Base-by-base conservation (phyloP, 106 monocot species). In the Dendrobium huoshanense region DNA sequence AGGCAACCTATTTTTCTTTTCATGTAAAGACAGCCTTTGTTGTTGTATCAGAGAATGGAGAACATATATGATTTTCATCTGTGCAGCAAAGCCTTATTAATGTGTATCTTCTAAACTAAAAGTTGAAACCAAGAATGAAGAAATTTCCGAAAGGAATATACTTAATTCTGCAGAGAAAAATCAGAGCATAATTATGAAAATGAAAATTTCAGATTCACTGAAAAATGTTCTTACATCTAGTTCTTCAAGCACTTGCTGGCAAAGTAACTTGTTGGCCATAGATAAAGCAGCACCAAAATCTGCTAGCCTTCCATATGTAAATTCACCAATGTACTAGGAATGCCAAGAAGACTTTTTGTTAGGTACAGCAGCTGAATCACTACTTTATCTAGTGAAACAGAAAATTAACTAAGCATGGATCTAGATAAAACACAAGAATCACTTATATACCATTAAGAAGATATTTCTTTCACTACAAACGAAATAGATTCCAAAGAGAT, bases 201-300 rank as follows among this genome's bases (percentile, higher is more conserved):
- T 70, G 37, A 37, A 70, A 70, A 22, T 70, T 27, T 70, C 70
- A 70, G 37, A 37, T 70, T 44, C 7, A 42, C 5, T 22, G 31
- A 72, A 59, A 55, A 27, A 65, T 27, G 77, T 9, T 79, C 90
- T 87, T 90, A 93, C 93, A 87, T 93, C 88, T 27, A 93, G 77
- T 83, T 93, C 93, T 82, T 93, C 93, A 55, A 93, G 90, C 45
- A 93, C 93, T 90, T 90, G 83, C 80, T 93, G 93, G 80, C 83
- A 85, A 27, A 87, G 87, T 45, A 90, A 79, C 84, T 93, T 93
- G 81, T 93, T 93, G 3, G 90, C 90, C 51, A 90, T 90, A 61
- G 88, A 88, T 77, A 93, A 90, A 77, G 93, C 93, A 87, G 93
- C 93, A 31, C 93, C 93, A 87, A 93, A 93, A 86, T 93, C 90